Evolutionary conservation across 805 yeast genomes (phyloP).

Genomic region (Candida quercuum): DNA sequence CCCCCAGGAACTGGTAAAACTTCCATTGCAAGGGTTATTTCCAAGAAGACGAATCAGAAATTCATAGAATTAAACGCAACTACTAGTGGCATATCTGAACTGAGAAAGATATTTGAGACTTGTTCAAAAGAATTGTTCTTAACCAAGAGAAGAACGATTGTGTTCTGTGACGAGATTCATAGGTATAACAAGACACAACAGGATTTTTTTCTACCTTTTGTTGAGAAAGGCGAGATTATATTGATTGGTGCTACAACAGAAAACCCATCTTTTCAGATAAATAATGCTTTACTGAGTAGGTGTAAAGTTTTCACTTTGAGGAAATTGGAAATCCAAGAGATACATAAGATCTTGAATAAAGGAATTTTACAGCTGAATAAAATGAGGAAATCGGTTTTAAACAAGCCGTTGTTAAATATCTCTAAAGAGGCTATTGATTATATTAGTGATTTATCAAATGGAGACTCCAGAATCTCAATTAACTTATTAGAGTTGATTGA

Average conservation of each 20-base stretch:
- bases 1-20: conserved; percentile 95
- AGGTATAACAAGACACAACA: conserved; percentile 84
- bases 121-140: conserved; percentile 30
- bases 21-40: conserved; percentile 59
- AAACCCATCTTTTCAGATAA: conserved; percentile 79
- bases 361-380: conserved; percentile 58
- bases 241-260: conserved; percentile 97
- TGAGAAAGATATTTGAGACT: conserved; percentile 52
- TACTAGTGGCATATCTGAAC: conserved; percentile 57
- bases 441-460: conserved; percentile 70
- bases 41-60: conserved; percentile 30
- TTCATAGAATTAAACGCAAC: conserved; percentile 87
- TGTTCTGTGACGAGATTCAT: conserved; percentile 92
- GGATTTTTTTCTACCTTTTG: conserved; percentile 76
- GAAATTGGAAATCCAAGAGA: conserved; percentile 44
- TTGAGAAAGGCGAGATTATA: conserved; percentile 77
- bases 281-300: conserved; percentile 78
- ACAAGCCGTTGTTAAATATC: conserved; percentile 46
- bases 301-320: conserved; percentile 74
- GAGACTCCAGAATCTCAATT: conserved; percentile 84
- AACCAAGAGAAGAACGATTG: conserved; percentile 51
- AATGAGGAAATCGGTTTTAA: conserved; percentile 47
- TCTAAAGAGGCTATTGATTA: conserved; percentile 56
- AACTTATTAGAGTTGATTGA: conserved; percentile 73
- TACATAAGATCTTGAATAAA: conserved; percentile 45